Evolutionary conservation across 768 basidiomycete species (phyloP), one percentile per base, ranked within the genome.

Genomic region (Chalciporus pseudorubinellus): DNA sequence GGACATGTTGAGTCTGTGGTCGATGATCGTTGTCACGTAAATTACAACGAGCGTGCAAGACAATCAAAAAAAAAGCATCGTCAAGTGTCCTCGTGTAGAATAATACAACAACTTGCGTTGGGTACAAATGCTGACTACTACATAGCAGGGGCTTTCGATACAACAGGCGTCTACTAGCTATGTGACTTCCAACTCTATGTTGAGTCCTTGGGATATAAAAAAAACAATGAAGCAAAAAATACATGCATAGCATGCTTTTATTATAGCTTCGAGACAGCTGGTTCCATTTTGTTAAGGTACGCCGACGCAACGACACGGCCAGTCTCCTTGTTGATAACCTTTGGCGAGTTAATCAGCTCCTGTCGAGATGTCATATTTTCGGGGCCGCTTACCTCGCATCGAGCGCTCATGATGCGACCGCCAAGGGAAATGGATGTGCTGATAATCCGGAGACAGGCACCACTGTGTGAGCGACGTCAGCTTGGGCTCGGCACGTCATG

Each of bases 261-360:
- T 60, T 64, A 83, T 51, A 83, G 69, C 58, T 80, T 82, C 20
- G 80, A 67, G 33, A 68, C 51, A 7, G 51, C 58, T 5, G 87
- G 86, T 63, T 88, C 84, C 85, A 87, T 88, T 68, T 87, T 87
- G 71, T 78, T 85, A 44, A 87, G 67, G 53, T 82, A 79, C 1
- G 83, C 84, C 1, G 85, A 86, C 8, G 85, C 85, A 44, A 87
- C 70, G 36, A 82, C 69, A 51, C 79, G 71, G 16, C 84, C 83
- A 3, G 77, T 74, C 44, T 73, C 67, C 56, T 81, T 84, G 64
- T 86, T 81, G 34, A 79, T 57, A 40, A 89, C 73, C 85, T n/a
- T n/a, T 88, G 55, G 13, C 7, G 2, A 29, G 34, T 16, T 34
- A 18, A 42, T 46, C 39, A 50, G 53, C 33, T 44, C 50, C 33